Conservation (phyloP, 352 stramenopile genomes). For the Pythium guiyangense region DNA sequence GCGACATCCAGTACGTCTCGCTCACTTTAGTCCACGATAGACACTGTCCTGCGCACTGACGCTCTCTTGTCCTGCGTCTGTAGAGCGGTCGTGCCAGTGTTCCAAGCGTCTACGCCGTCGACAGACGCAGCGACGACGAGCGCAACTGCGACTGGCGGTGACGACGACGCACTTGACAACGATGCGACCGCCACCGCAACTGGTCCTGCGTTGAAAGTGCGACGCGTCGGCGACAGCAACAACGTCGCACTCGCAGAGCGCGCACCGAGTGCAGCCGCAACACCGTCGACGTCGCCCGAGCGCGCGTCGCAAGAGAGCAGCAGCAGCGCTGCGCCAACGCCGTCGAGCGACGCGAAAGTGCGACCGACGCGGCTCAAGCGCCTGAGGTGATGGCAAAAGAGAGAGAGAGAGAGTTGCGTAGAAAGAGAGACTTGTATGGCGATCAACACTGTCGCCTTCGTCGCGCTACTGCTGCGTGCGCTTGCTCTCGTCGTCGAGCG, state of each 20-base stretch:
- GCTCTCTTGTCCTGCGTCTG: background rate
- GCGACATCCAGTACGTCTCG: constrained; percentile 55
- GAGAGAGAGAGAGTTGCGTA: no score
- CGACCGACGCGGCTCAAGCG: constrained; percentile 17
- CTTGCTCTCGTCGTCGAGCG: constrained; percentile 13
- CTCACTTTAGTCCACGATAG: background rate
- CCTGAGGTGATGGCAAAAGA: no score
- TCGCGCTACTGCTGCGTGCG: background rate
- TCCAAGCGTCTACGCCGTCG: background rate
- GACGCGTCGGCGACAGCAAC: constrained; percentile 11
- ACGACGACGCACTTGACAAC: background rate
- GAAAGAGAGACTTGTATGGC: no score
- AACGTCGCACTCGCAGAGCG: constrained; percentile 13
- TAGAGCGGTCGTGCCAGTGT: constrained; percentile 10
- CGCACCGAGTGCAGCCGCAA: background rate
- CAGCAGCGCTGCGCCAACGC: background rate
- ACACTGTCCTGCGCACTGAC: background rate
- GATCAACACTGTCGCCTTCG: background rate
- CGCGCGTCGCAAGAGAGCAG: background rate
- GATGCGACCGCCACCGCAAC: no score
- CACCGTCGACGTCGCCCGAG: background rate
- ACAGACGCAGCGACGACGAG: background rate
- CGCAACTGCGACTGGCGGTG: background rate
- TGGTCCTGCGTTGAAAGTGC: constrained; percentile 6
- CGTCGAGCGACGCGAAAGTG: constrained; percentile 9